Evolutionary conservation across 2,329 filamentous ascomycete species (phyloP), one percentile per base, ranked within the genome.

Genomic region (Ambrosiella cleistominuta): DNA sequence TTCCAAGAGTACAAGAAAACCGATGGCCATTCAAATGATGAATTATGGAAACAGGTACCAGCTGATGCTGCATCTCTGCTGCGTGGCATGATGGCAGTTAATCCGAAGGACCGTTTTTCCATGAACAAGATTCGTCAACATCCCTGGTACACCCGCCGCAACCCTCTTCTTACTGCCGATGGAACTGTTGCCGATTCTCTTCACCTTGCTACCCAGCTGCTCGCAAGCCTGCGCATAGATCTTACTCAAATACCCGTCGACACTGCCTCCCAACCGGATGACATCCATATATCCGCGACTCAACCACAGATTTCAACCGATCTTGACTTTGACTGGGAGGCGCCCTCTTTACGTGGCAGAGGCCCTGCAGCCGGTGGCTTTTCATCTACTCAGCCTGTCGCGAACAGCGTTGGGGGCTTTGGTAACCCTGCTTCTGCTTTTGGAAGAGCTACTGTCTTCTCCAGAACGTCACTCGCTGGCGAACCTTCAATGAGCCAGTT

Each of bases 401-500:
- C 69, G 59, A 61, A 66, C 56, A 61, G 67, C 38, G 67, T 71
- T 56, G 11, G 49, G 15, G 38, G 44, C n/a, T 19, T 27, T 13
- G 52, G 52, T 7, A 42, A 39, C 19, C 44, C 47, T 7, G 53
- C 37, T 11, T 17, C 39, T 7, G 54, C 49, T 37, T 56, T 53
- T 39, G 58, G 54, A 2, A 45, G 49, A 8, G 52, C 52, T 5
- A 58, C 59, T 15, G 47, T 56, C n/a, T 68, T 76, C 60, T 70
- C 79, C 57, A 71, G 79, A 57, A 81, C 85, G 59, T 76, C 80
- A 56, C 80, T 97, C 1, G 82, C 83, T 54, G 87, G 95, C 64
- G 93, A 97, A 67, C 91, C 91, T 0, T 85, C 85, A 60, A 84
- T 85, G 80, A 80, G 75, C 61, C 93, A 97, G 68, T 97, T 97